Base-by-base conservation (phyloP, 371 early-diverging fungal species). In the Rhizopus microsporus region DNA sequence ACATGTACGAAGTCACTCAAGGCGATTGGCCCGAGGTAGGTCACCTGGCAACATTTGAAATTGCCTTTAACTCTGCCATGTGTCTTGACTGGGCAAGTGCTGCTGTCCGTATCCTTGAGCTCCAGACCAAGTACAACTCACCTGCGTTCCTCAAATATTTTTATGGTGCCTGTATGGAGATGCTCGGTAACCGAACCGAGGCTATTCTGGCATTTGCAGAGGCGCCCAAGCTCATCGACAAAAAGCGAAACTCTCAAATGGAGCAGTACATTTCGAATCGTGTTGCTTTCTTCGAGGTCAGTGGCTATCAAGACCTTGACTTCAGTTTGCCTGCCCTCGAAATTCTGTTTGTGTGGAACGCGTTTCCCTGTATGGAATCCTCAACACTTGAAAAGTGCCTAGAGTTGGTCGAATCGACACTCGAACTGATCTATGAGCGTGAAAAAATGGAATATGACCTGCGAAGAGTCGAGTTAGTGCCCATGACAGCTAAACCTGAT, bases 51-150 rank as follows among this genome's bases (percentile, higher is more conserved):
- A 76, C 78, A 7, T 84, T 80, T 61, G 87, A 86, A 50, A 70
- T 83, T 17, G 83, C 82, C 3, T 67, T 86, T 54, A 86, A 84
- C 56, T 72, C 74, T 35, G 81, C 82, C 13, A 77, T 86, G 67
- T 57, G 61, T 15, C 47, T 83, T 40, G 78, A 83, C 29, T 86
- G 87, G 87, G 62, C 69, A 0, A 72, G 67, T 51, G 81, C 84
- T 8, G 76, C 71, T 5, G 59, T 59, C 0, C 69, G 70, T 47
- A 71, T 80, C 37, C 64, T 74, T 10, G 68, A 72, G 16, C 64
- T 86, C 2, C 77, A 73, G 51, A 54, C 68, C 17, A 77, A 75
- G 38, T 74, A 84, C 62, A 78, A 78, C 61, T 78, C 79, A 10
- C 79, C 77, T 12, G 81, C 79, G 0, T 80, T 84, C 54, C 67